Conservation (phyloP, 176 grass and related monocot genomes). For the Aechmea fasciata region DNA sequence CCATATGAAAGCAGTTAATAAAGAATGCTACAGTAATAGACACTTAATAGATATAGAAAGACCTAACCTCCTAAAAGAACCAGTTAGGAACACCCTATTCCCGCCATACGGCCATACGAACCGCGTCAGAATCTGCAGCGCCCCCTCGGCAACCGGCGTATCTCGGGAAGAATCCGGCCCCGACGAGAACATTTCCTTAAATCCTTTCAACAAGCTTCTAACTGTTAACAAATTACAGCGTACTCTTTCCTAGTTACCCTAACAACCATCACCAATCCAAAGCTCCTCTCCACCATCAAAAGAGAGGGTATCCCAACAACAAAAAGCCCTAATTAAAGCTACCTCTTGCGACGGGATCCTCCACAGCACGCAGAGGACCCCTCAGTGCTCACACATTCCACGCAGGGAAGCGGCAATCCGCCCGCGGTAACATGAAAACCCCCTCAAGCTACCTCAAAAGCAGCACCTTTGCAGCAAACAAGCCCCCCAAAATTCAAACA, state of each 20-base stretch:
- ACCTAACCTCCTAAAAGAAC: conserved; percentile 64
- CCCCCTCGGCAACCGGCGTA: conserved; percentile 29
- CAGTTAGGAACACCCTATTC: conserved; percentile 67
- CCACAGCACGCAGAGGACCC: conserved; percentile 41
- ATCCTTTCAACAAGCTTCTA: background rate
- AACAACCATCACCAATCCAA: background rate
- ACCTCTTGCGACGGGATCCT: conserved; percentile 58
- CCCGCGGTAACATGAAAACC: background rate
- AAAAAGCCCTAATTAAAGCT: conserved; percentile 42
- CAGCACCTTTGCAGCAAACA: conserved; percentile 13
- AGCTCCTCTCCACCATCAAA: conserved; percentile 7
- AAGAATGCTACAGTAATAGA: background rate
- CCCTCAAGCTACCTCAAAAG: background rate
- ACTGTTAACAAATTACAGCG: background rate
- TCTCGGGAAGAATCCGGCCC: conserved; percentile 53
- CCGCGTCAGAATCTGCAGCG: conserved; percentile 30
- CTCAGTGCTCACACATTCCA: conserved; percentile 56
- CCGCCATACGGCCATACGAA: conserved; percentile 94
- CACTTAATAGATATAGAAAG: background rate
- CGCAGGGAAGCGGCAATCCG: background rate
- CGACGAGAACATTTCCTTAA: conserved; percentile 55
- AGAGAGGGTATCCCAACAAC: conserved; percentile 9
- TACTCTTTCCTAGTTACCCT: background rate
- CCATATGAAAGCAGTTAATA: background rate
- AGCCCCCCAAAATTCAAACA: conserved; percentile 1